Conservation (phyloP, 441 rosid genomes). For the Raphanus hybrid region DNA sequence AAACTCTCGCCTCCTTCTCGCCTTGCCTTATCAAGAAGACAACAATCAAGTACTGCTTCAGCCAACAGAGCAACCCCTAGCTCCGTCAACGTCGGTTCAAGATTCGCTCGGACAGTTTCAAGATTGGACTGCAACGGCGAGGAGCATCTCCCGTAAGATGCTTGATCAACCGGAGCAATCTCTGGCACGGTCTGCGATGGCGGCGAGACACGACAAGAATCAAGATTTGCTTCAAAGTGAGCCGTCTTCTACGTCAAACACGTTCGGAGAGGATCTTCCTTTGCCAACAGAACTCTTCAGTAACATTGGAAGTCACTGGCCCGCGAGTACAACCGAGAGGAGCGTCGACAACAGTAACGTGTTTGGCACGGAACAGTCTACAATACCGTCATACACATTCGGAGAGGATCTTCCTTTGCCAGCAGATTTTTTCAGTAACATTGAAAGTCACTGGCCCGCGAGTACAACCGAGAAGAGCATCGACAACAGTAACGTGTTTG, state of each 20-base stretch:
- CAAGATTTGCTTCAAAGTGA: background rate
- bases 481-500: background rate
- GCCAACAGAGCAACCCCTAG: background rate
- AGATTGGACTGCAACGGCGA: background rate
- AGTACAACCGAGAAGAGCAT: background rate
- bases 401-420: too few species aligned
- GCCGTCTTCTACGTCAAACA: background rate
- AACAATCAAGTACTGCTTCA: background rate
- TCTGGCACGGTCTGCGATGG: background rate
- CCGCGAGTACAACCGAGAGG: background rate
- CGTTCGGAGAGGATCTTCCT: background rate
- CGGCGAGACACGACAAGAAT: background rate
- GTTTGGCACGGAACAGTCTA: too few species aligned
- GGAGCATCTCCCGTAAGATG: background rate
- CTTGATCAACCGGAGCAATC: slow-evolving; percentile 39
- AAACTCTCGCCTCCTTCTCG: background rate
- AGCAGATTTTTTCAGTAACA: background rate
- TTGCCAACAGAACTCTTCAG: background rate
- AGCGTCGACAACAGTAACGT: background rate
- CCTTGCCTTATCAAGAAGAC: background rate
- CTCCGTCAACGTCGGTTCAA: background rate
- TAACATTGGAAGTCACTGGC: background rate
- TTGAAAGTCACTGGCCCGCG: background rate
- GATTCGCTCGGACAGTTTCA: background rate
- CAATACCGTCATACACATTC: too few species aligned